Percentiles rank a stretch among this genome's conserved stretches.
phyloP scores from a whole-genome alignment of 2,329 filamentous ascomycete species.

The Trichoderma harzianum region DNA sequence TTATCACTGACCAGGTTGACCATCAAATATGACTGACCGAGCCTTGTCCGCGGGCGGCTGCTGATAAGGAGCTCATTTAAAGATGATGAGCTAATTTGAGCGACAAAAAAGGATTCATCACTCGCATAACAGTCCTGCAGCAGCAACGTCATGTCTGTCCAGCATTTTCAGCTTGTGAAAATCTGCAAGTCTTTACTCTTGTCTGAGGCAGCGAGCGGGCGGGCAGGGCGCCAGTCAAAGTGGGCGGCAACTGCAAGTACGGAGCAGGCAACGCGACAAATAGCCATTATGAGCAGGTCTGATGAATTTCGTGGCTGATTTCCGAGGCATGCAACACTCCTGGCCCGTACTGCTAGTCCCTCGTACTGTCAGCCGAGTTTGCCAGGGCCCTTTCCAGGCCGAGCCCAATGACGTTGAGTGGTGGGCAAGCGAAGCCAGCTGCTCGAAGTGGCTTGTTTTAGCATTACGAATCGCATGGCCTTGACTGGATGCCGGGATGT shows the following conservation, averaged over 20 bases:
- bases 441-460: constrained; percentile 6
- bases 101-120: neutral
- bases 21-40: neutral
- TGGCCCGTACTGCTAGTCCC: neutral
- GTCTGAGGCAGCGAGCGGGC: neutral
- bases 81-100: neutral
- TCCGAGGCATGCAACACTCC: constrained; percentile 1
- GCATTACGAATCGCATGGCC: constrained; percentile 13
- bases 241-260: neutral
- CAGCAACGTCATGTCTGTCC: neutral
- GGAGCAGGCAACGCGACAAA: neutral
- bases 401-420: constrained; percentile 15
- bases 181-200: neutral
- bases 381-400: constrained; percentile 8
- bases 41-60: neutral
- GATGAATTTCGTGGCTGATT: constrained; percentile 7
- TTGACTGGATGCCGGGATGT: constrained; percentile 10
- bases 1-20: neutral
- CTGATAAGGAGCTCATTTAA: neutral
- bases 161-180: neutral
- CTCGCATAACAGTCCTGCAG: neutral
- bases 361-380: constrained; percentile 8
- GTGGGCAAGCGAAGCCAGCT: neutral
- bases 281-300: neutral
- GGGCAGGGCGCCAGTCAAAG: neutral